These are phyloP conservation scores for Durio zibethinus DNA, from an alignment of 345 rosid species.

Conservation along the genomic window DNA sequence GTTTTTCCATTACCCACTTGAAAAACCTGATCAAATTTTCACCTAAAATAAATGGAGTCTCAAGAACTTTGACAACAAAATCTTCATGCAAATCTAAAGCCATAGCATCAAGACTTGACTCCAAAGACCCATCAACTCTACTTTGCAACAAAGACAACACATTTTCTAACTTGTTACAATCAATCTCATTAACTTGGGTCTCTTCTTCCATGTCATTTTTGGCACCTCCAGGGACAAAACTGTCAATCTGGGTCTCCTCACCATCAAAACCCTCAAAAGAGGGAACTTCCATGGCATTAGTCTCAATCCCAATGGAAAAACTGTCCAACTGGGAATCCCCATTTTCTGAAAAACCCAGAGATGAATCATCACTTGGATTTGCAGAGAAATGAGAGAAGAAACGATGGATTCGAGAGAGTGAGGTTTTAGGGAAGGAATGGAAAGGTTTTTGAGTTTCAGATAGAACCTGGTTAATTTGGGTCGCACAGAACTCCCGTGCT, in stretches of 20 bases:
- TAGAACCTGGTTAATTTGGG: constrained; percentile 27
- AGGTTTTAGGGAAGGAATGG: constrained; percentile 22
- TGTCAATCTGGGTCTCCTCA: constrained; percentile 16
- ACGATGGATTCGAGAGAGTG: constrained; percentile 25
- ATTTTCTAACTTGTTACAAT: constrained; percentile 46
- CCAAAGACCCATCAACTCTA: constrained; percentile 52
- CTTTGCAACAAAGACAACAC: constrained; percentile 65
- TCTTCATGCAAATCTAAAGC: constrained; percentile 41
- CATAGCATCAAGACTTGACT: constrained; percentile 45
- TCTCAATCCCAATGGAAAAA: constrained; percentile 1
- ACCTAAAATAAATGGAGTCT: constrained; percentile 45
- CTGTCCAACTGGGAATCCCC: constrained; percentile 9
- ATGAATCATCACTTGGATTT: constrained; percentile 22
- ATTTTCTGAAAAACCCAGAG: constrained; percentile 5
- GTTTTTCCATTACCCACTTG: constrained; percentile 50
- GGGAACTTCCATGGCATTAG: constrained; percentile 12
- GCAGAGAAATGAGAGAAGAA: constrained; percentile 33
- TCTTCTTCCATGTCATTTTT: constrained; percentile 3
- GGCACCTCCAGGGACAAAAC: background rate
- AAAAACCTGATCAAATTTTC: constrained; percentile 60
- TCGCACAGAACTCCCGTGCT: constrained; percentile 23
- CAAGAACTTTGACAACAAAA: constrained; percentile 53
- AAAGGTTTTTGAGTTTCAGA: constrained; percentile 14
- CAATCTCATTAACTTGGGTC: constrained; percentile 34
- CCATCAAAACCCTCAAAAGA: constrained; percentile 14